A percentile compares a stretch with the other conserved stretches of the same genome.
These are phyloP conservation scores for Globisporangium orthogonon DNA, from an alignment of 352 stramenopile species.

Conservation along the genomic window DNA sequence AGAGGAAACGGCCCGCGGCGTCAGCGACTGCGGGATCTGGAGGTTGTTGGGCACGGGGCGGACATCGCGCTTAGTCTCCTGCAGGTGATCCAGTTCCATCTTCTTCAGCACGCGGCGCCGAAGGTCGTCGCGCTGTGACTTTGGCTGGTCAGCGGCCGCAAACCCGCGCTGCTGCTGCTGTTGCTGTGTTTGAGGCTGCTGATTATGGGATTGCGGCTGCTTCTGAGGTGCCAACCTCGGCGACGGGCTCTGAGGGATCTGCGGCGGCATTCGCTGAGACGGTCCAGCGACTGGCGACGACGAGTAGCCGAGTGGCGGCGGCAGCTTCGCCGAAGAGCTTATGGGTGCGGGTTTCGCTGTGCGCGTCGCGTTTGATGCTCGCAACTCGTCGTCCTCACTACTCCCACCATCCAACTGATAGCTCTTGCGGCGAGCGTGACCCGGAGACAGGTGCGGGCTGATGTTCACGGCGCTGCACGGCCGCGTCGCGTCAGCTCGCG, in stretches of 20 bases:
- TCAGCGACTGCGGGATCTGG: slow-evolving; percentile 9
- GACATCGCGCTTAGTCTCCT: not conserved
- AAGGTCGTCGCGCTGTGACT: slow-evolving; percentile 40
- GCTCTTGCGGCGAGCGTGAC: slow-evolving; percentile 8
- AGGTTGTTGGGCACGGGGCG: slow-evolving; percentile 2
- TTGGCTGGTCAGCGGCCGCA: slow-evolving; percentile 3
- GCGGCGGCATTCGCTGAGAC: slow-evolving; percentile 3
- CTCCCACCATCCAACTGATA: slow-evolving; percentile 2
- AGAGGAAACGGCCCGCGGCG: not conserved
- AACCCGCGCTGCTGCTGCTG: slow-evolving; percentile 1
- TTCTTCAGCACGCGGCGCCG: slow-evolving; percentile 69
- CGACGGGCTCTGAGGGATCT: slow-evolving; percentile 10
- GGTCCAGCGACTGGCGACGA: slow-evolving; percentile 20
- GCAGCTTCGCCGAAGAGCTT: not conserved
- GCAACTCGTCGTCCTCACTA: not conserved
- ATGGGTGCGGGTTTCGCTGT: not conserved
- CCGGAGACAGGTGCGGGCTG: slow-evolving; percentile 14
- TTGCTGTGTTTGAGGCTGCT: too few relatives aligned
- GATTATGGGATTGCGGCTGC: not conserved
- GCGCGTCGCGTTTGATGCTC: not conserved
- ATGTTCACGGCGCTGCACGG: slow-evolving; percentile 10
- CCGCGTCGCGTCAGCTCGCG: slow-evolving; percentile 13
- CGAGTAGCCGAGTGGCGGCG: slow-evolving; percentile 28
- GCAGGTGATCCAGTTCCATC: slow-evolving; percentile 31
- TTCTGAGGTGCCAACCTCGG: slow-evolving; percentile 4